Conservation (phyloP, 768 basidiomycete genomes). For the Vararia minispora region DNA sequence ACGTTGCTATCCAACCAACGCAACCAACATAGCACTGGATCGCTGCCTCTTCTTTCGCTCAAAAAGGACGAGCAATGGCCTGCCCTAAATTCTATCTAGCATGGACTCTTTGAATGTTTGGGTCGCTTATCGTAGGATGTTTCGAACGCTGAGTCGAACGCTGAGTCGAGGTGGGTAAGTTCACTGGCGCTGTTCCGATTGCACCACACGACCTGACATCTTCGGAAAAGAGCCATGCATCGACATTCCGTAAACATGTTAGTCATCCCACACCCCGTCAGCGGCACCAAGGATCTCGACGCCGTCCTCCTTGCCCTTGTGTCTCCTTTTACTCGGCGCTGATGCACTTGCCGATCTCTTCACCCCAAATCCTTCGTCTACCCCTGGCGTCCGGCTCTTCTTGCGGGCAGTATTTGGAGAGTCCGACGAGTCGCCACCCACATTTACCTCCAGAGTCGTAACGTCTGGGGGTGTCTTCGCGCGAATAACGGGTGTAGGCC, state of each 20-base stretch:
- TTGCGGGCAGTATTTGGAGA: slow-evolving; percentile 1
- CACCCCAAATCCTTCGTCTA: slow-evolving; percentile 1
- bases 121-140: no score
- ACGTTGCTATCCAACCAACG: no score
- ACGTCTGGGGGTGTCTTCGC: slow-evolving; percentile 27
- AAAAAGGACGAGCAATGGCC: no score
- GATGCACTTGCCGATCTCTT: slow-evolving; percentile 1
- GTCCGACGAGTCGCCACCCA: neutral
- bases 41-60: no score
- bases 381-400: slow-evolving; percentile 9
- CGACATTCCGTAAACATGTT: slow-evolving; percentile 32
- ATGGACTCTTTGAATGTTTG: no score
- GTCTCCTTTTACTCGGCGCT: slow-evolving; percentile 4
- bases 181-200: no score
- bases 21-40: no score
- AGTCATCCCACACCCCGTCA: slow-evolving; percentile 16
- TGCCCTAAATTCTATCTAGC: no score
- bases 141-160: no score
- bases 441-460: slow-evolving; percentile 16
- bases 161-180: no score
- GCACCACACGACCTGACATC: no score
- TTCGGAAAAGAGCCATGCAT: slow-evolving; percentile 96
- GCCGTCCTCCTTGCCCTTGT: slow-evolving; percentile 12
- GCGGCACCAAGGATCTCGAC: slow-evolving; percentile 22
- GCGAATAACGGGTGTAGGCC: slow-evolving; percentile 62